Base-by-base conservation (phyloP, 1,284 basidiomycete species). In the Boletus subluridellus region DNA sequence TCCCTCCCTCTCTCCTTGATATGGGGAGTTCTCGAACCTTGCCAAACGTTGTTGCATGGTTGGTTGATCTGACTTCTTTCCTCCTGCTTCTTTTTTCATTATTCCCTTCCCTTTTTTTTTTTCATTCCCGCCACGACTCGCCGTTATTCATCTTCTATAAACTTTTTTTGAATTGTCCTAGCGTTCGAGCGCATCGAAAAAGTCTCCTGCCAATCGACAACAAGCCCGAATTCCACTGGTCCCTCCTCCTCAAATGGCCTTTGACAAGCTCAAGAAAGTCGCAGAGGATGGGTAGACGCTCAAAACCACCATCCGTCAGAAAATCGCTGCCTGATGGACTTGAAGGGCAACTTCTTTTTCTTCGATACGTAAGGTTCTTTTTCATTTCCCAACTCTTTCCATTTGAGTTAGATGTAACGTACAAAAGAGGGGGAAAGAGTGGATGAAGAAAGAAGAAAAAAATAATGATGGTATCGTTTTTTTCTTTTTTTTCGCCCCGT, bases 191-290 rank as follows among this genome's bases (percentile, higher is more conserved):
- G 79, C 55, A 82, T 86, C 59, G 79, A 83, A 47, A 99, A 97
- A 80, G 90, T 95, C 58, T 80, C 86, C 47, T 98, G 75, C 82
- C 21, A 21, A 75, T 99, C 73, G 84, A 98, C 82, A 86, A 98
- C 80, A 92, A 98, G 82, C 78, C 95, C 63, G 91, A 93, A 72
- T 99, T 99, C 90, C 87, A 92, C 66, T 97, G 94, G 94, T 73
- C 83, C 15, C 87, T 99, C 55, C 86, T 97, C 72, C 84, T 76
- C 78, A 82, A 74, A 97, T 97, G 94, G 94, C 95, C 14, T 95
- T 93, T 71, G 94, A 96, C 77, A 97, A 98, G 80, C 80, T 98
- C 81, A 87, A 86, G 79, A 94, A 94, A 78, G 98, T 99, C 73
- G 95, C 94, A 61, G 94, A 93, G 79, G 96, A 98, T 73, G 94